Percentiles rank a stretch among this genome's conserved stretches.
Conservation (phyloP, 306 rosid genomes). For the Malus fusca region DNA sequence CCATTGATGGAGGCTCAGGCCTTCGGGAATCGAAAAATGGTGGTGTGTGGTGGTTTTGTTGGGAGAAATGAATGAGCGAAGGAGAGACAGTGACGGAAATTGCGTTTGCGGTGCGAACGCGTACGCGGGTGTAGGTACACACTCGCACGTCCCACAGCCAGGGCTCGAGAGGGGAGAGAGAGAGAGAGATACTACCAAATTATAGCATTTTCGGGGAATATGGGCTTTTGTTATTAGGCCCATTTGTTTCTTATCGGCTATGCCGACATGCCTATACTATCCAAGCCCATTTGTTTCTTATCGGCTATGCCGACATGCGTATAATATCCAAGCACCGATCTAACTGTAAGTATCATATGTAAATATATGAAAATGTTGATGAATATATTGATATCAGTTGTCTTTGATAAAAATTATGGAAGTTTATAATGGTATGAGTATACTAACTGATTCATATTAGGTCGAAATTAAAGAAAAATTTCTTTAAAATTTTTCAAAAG, state of each 20-base stretch:
- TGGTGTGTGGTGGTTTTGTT: neutral
- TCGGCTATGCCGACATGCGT: too few species aligned
- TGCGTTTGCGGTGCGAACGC: neutral
- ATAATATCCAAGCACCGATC: too few species aligned
- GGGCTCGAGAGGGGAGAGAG: neutral
- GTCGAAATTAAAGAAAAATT: too few species aligned
- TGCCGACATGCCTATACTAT: neutral
- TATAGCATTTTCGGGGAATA: neutral
- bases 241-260: neutral
- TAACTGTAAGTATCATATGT: too few species aligned
- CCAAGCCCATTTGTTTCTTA: neutral
- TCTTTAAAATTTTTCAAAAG: too few species aligned
- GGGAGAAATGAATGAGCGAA: neutral
- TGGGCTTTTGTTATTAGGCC: neutral
- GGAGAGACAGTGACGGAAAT: neutral
- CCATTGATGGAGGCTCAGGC: constrained; percentile 39
- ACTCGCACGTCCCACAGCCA: neutral
- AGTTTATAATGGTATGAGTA: too few species aligned
- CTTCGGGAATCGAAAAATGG: neutral
- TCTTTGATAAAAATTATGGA: too few species aligned
- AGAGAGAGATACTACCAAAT: neutral
- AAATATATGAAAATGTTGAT: too few species aligned
- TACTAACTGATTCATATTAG: too few species aligned
- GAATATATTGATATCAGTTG: too few species aligned
- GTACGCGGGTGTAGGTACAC: neutral